Conservation (phyloP, 2,329 filamentous ascomycete species). For the Alternaria viburni region DNA sequence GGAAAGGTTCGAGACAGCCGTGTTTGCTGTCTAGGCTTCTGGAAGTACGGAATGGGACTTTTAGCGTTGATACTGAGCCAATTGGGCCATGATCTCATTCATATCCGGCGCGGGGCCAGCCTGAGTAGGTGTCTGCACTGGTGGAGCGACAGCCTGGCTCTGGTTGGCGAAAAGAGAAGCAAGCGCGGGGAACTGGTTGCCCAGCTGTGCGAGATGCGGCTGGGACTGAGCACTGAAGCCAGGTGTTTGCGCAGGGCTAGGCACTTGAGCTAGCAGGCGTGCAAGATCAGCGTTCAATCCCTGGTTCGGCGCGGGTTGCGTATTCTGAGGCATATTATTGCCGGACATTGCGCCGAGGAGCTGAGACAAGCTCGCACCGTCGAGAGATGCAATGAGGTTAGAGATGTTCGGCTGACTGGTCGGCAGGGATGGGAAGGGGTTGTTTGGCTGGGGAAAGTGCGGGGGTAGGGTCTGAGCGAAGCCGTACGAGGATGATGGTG, state of each 20-base stretch:
- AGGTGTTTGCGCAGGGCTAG: conserved; percentile 33
- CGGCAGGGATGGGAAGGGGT: conserved; percentile 44
- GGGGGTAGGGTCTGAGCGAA: conserved; percentile 39
- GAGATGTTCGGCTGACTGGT: conserved; percentile 60
- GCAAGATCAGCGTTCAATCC: conserved; percentile 46
- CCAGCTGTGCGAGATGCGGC: conserved; percentile 31
- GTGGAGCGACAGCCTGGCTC: conserved; percentile 31
- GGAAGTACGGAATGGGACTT: not conserved
- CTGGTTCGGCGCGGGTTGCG: conserved; percentile 45
- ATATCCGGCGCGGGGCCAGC: conserved; percentile 55
- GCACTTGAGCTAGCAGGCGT: conserved; percentile 46
- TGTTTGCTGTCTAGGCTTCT: conserved; percentile 6
- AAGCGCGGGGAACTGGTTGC: conserved; percentile 40
- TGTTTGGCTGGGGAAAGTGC: conserved; percentile 43
- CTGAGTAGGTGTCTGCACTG: conserved; percentile 37
- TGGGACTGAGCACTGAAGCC: conserved; percentile 27
- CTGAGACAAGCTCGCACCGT: conserved; percentile 73
- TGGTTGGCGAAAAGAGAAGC: conserved; percentile 39
- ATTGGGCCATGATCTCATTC: conserved; percentile 76
- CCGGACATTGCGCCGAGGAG: conserved; percentile 66
- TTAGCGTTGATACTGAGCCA: conserved; percentile 67
- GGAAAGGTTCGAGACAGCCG: not conserved
- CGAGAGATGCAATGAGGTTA: conserved; percentile 70
- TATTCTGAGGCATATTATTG: conserved; percentile 45
- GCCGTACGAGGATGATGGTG: conserved; percentile 36